Evolutionary conservation across 495 filamentous ascomycete species (phyloP).

Genomic region (Ramalina intermedia): DNA sequence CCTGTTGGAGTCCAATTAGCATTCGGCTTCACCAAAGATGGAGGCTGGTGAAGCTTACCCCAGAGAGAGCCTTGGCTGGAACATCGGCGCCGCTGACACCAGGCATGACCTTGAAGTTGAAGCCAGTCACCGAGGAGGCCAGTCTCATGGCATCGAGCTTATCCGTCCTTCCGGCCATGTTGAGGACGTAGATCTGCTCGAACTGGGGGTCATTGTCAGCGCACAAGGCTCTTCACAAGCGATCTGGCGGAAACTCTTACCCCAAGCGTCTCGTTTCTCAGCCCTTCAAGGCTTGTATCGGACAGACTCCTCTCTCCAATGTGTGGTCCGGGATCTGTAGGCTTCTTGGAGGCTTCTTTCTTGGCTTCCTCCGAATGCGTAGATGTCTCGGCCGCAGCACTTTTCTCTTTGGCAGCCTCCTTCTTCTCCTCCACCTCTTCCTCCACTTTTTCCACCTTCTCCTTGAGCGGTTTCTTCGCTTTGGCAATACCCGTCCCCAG

Average conservation of each 20-base stretch:
- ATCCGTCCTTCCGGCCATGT: constrained; percentile 44
- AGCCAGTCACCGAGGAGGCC: constrained; percentile 33
- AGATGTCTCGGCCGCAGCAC: neutral
- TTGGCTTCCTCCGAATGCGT: neutral
- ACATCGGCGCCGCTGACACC: constrained; percentile 33
- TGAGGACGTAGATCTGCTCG: constrained; percentile 45
- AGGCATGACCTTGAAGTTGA: constrained; percentile 41
- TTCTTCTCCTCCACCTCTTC: neutral
- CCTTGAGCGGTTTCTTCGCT: neutral
- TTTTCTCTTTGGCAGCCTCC: neutral
- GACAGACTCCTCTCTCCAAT: constrained; percentile 5
- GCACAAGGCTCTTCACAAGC: neutral
- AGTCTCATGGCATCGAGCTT: constrained; percentile 45
- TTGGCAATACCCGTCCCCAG: neutral
- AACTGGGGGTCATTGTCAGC: constrained; percentile 28
- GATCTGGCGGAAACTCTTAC: neutral
- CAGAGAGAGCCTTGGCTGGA: constrained; percentile 22
- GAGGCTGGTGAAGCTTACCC: neutral
- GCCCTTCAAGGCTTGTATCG: constrained; percentile 1
- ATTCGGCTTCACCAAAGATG: neutral
- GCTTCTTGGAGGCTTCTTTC: neutral
- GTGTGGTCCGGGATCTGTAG: neutral
- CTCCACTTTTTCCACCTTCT: neutral
- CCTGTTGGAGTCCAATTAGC: neutral
- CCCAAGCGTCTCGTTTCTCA: constrained; percentile 9